Conservation (phyloP, 1,284 basidiomycete species). For the Xerocomus cyaneibrunnescens region DNA sequence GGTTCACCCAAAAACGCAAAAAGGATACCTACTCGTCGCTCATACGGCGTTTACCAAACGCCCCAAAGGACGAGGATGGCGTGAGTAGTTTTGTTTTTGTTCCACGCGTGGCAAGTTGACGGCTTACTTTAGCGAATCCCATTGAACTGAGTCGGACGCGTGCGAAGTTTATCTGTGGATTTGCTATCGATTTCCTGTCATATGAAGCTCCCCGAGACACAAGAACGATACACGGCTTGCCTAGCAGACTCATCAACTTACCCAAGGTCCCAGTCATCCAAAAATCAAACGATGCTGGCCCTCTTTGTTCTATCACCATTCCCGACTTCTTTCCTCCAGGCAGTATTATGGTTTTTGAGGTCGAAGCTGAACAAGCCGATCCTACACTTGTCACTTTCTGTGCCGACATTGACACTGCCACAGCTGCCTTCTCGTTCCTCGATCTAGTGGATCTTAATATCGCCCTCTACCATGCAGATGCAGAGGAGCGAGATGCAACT, state of each 20-base stretch:
- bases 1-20: conserved; percentile 86
- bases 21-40: conserved; percentile 87
- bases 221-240: conserved; percentile 68
- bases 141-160: conserved; percentile 80
- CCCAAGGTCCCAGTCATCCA: conserved; percentile 51
- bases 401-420: conserved; percentile 61
- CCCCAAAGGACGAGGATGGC: conserved; percentile 73
- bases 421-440: conserved; percentile 72
- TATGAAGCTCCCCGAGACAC: conserved; percentile 59
- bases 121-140: conserved; percentile 61
- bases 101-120: conserved; percentile 1
- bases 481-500: conserved; percentile 89
- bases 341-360: conserved; percentile 88
- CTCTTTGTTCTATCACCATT: conserved; percentile 75
- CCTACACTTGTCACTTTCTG: conserved; percentile 70
- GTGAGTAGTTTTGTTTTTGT: conserved; percentile 42
- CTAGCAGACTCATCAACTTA: conserved; percentile 69
- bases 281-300: conserved; percentile 64
- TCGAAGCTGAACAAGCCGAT: conserved; percentile 71
- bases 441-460: conserved; percentile 87
- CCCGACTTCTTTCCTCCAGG: conserved; percentile 91
- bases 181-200: conserved; percentile 66
- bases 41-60: conserved; percentile 87
- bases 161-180: conserved; percentile 80
- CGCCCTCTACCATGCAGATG: conserved; percentile 79